Evolutionary conservation across 1,139 yeast species (phyloP), one percentile per base, ranked within the genome.

Genomic region (Yamadazyma jaroonii): DNA sequence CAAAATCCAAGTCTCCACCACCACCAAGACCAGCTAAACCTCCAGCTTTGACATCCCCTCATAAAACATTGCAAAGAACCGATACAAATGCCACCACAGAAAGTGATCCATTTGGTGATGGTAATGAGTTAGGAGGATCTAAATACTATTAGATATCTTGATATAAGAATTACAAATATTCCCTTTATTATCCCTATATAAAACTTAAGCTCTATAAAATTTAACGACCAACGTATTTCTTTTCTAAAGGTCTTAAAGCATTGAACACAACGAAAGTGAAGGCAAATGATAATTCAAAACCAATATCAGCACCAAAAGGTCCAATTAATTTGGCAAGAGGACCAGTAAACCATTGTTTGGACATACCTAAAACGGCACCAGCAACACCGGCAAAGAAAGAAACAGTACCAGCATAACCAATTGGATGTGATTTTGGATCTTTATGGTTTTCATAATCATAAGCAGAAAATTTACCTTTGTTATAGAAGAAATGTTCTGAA

Each of bases 361-460:
- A 68, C 95, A 88, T 87, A 49, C 96, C 96, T 26, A 87, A 43
- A 11, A 79, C 94, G 31, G 81, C 85, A 58, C 96, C 96, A 32
- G 84, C 87, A 34, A 75, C 81, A 60, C 96, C 96, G 50, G 81
- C 79, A 59, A 82, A 72, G 69, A 87, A 81, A 8, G 85, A 95
- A 51, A 81, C 62, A 11, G 75, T 56, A 43, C 94, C 95, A 4
- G 96, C 90, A 42, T 62, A 49, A 32, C 96, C 96, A 27, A 81
- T 58, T 27, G 95, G 95, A 45, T 82, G 70, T 36, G 68, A 63
- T 23, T 62, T 51, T 48, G 67, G 66, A 51, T 81, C 75, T 45
- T 75, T 61, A 72, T 79, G 82, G 46, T 72, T 76, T 34, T 68
- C 73, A 48, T 79, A 72, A 56, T 82, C 76, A 63, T 87, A 87